These are phyloP conservation scores for Nepenthes alata DNA, from an alignment of 179 eudicot genomes.

Conservation along the genomic window DNA sequence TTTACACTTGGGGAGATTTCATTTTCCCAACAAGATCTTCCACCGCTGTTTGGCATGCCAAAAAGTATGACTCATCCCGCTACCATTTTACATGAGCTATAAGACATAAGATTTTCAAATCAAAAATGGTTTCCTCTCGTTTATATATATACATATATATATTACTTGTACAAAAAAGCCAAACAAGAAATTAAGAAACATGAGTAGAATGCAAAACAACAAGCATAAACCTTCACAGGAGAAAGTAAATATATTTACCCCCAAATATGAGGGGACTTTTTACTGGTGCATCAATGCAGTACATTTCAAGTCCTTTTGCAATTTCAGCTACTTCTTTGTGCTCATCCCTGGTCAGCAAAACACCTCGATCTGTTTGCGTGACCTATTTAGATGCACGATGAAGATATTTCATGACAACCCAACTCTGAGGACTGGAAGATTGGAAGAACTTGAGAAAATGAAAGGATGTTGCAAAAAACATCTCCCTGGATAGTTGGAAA, in stretches of 20 bases:
- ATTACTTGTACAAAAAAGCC: neutral
- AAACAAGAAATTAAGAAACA: neutral
- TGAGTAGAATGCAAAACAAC: neutral
- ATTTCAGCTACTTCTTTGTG: slow-evolving; percentile 71
- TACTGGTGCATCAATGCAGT: slow-evolving; percentile 77
- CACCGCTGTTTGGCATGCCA: no score
- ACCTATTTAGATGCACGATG: slow-evolving; percentile 34
- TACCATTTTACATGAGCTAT: no score
- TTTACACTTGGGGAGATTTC: no score
- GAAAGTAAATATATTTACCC: slow-evolving; percentile 32
- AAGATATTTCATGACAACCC: neutral
- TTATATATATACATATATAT: no score
- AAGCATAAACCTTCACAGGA: neutral
- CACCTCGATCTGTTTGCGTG: slow-evolving; percentile 72
- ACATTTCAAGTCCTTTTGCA: slow-evolving; percentile 50
- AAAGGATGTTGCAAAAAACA: neutral
- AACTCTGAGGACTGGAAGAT: neutral
- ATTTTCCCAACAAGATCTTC: no score
- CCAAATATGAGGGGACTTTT: slow-evolving; percentile 92
- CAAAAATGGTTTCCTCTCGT: no score
- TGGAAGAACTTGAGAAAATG: neutral
- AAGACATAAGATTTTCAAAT: no score
- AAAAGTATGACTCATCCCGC: no score
- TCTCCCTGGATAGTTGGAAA: neutral
- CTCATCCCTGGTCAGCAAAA: slow-evolving; percentile 45